These are phyloP conservation scores for Alternaria consortialis DNA, from an alignment of 2,329 filamentous ascomycete species.

Conservation along the genomic window DNA sequence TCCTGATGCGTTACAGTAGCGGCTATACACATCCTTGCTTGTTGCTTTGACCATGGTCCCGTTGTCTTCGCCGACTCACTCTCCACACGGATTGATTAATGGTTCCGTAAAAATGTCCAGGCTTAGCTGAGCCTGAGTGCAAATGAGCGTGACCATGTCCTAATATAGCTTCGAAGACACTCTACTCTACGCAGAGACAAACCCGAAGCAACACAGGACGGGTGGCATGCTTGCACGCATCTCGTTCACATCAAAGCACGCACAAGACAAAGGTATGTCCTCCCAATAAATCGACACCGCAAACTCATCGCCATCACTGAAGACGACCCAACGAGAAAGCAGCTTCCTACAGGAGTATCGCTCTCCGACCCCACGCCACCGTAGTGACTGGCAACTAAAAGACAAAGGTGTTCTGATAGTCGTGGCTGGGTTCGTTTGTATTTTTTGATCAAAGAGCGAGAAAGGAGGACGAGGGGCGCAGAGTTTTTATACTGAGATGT, in stretches of 20 bases:
- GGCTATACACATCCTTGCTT: not conserved
- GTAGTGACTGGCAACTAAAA: conserved; percentile 73
- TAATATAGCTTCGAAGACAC: not conserved
- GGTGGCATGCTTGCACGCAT: not conserved
- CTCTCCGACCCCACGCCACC: conserved; percentile 72
- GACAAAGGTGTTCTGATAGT: conserved; percentile 65
- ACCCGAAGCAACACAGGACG: not conserved
- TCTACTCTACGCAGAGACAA: not conserved
- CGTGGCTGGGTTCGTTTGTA: conserved; percentile 71
- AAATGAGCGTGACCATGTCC: not conserved
- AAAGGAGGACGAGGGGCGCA: conserved; percentile 43
- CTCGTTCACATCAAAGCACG: not conserved
- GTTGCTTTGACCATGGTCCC: not conserved
- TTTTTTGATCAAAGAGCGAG: conserved; percentile 66
- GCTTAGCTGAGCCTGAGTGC: not conserved
- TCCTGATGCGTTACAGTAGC: not conserved
- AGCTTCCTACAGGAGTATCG: conserved; percentile 70
- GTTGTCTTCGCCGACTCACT: not conserved
- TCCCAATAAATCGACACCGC: conserved; percentile 75
- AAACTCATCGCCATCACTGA: conserved; percentile 74
- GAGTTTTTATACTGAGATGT: conserved; percentile 33
- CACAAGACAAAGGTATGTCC: conserved; percentile 59
- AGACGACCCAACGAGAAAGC: conserved; percentile 73
- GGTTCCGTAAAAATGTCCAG: not conserved
- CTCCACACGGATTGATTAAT: not conserved